Conservation (phyloP, 805 yeast species). For the Alloascoidea africana region DNA sequence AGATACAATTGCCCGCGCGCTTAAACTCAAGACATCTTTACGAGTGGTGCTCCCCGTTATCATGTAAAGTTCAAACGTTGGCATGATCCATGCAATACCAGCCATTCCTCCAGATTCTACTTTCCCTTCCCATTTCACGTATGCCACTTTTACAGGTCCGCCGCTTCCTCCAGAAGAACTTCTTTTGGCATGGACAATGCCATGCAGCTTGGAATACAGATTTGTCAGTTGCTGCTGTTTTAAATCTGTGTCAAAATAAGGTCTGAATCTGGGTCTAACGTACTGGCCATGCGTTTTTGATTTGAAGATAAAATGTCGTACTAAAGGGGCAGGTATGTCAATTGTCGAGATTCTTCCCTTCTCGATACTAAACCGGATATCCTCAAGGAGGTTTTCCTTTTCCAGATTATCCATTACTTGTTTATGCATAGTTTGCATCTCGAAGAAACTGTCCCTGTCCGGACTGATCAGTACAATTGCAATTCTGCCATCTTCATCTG, state of each 20-base stretch:
- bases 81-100: constrained; percentile 40
- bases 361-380: constrained; percentile 21
- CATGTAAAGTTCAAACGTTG: constrained; percentile 45
- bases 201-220: constrained; percentile 21
- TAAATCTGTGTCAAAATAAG: constrained; percentile 16
- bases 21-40: constrained; percentile 39
- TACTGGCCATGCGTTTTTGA: constrained; percentile 55
- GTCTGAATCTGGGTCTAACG: constrained; percentile 26
- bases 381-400: constrained; percentile 20
- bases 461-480: constrained; percentile 41
- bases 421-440: constrained; percentile 46
- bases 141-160: constrained; percentile 14
- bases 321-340: constrained; percentile 36
- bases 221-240: constrained; percentile 12
- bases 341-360: constrained; percentile 27
- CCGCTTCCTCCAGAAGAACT: constrained; percentile 8
- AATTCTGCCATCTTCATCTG: constrained; percentile 14
- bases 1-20: constrained; percentile 47
- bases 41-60: constrained; percentile 43
- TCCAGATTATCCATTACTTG: constrained; percentile 29
- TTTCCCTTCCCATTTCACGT: constrained; percentile 10
- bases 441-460: constrained; percentile 66
- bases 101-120: constrained; percentile 14
- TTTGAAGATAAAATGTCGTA: constrained; percentile 74
- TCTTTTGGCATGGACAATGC: constrained; percentile 15